Conservation (phyloP, 2,329 filamentous ascomycete genomes). For the Akanthomyces muscarius region DNA sequence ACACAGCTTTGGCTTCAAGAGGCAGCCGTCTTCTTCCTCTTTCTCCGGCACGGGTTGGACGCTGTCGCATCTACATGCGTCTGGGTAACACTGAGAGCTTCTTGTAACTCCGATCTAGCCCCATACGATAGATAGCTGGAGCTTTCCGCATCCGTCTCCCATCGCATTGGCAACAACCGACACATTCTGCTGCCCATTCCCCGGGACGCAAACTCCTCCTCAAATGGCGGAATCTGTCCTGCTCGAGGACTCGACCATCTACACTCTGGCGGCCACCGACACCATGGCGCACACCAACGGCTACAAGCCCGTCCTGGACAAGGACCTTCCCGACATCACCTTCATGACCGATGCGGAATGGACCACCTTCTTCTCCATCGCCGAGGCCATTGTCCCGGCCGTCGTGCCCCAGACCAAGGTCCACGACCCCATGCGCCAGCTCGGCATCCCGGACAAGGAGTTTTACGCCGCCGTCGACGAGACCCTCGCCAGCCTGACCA, state of each 20-base stretch:
- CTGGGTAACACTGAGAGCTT: background rate
- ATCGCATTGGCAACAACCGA: background rate
- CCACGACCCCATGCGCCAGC: constrained; percentile 37
- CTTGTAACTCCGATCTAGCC: background rate
- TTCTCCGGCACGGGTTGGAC: background rate
- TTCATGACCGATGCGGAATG: constrained; percentile 49
- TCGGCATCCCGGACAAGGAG: constrained; percentile 46
- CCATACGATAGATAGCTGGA: background rate
- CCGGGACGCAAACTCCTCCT: background rate
- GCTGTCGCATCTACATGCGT: background rate
- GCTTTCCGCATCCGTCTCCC: background rate
- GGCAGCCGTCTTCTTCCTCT: background rate
- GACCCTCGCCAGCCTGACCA: constrained; percentile 33
- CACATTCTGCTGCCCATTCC: background rate
- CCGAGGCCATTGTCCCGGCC: constrained; percentile 59
- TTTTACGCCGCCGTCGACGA: constrained; percentile 44
- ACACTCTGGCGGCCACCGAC: background rate
- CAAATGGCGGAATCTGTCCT: constrained; percentile 9
- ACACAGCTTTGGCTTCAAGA: background rate
- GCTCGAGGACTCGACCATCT: constrained; percentile 12
- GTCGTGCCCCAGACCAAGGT: constrained; percentile 42
- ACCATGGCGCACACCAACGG: constrained; percentile 1
- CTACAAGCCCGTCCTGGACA: constrained; percentile 9
- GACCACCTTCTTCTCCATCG: constrained; percentile 49
- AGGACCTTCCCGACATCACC: constrained; percentile 23